Conservation (phyloP, 202 grass and related monocot genomes). For the Saccharum hybrid region DNA sequence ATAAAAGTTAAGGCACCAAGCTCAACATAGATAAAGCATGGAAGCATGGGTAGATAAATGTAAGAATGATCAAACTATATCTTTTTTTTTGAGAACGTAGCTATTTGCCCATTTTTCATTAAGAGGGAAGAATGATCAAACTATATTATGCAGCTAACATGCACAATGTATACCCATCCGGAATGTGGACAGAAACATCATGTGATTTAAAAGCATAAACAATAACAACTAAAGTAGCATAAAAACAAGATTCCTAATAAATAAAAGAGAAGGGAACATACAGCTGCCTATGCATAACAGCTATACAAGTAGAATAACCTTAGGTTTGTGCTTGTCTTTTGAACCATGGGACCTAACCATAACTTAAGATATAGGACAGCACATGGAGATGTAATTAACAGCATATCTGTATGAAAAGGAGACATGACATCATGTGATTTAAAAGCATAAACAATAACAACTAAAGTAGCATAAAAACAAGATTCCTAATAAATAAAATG, state of each 20-base stretch:
- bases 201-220: background rate
- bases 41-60: constrained; percentile 19
- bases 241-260: background rate
- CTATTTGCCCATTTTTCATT: background rate
- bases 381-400: constrained; percentile 24
- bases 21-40: constrained; percentile 11
- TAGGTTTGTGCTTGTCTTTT: background rate
- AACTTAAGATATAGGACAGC: constrained; percentile 9
- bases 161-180: background rate
- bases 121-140: background rate
- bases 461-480: too few relatives aligned
- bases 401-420: constrained; percentile 18
- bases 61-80: background rate
- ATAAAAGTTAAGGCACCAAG: constrained; percentile 14
- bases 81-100: background rate
- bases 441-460: too few relatives aligned
- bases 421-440: too few relatives aligned
- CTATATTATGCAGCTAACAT: background rate
- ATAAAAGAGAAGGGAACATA: background rate
- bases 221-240: background rate
- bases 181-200: background rate
- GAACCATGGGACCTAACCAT: background rate
- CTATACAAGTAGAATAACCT: background rate
- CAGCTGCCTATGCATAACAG: background rate
- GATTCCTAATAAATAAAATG: too few relatives aligned